Evolutionary conservation across 176 grass and related monocot genomes (phyloP).

Genomic region (Musa troglodytarum): DNA sequence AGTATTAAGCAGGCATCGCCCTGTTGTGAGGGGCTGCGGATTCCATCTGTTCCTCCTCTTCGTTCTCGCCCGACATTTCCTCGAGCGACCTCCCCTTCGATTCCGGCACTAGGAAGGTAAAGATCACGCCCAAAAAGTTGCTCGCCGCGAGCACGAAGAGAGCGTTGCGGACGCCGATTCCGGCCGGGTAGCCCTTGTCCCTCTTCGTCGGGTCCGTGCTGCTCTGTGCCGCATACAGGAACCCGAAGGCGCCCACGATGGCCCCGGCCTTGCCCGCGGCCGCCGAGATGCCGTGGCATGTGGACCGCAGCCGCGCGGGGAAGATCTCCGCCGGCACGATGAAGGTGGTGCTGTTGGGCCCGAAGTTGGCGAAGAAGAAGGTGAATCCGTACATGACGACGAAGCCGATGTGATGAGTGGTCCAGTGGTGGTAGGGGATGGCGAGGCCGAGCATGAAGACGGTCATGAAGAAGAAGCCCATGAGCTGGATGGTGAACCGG

Average conservation of each 20-base stretch:
- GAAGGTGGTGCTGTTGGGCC: conserved; percentile 70
- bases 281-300: conserved; percentile 72
- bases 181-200: conserved; percentile 33
- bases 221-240: conserved; percentile 52
- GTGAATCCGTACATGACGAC: conserved; percentile 46
- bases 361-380: conserved; percentile 92
- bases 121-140: conserved; percentile 31
- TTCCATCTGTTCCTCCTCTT: conserved; percentile 13
- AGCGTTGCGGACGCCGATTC: conserved; percentile 38
- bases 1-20: background rate
- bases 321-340: conserved; percentile 78
- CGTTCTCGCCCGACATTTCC: conserved; percentile 41
- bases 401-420: conserved; percentile 38
- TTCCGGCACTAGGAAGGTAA: conserved; percentile 56
- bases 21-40: background rate
- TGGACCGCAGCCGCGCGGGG: conserved; percentile 61
- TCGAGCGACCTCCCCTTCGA: conserved; percentile 55
- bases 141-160: conserved; percentile 38
- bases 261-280: conserved; percentile 72
- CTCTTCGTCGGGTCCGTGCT: conserved; percentile 5
- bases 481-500: conserved; percentile 61
- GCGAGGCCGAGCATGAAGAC: conserved; percentile 57
- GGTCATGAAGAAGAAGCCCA: conserved; percentile 44
- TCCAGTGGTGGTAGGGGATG: conserved; percentile 56
- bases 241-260: conserved; percentile 64